Conservation (phyloP, 495 filamentous ascomycete species). For the Bacidia gigantensis region DNA sequence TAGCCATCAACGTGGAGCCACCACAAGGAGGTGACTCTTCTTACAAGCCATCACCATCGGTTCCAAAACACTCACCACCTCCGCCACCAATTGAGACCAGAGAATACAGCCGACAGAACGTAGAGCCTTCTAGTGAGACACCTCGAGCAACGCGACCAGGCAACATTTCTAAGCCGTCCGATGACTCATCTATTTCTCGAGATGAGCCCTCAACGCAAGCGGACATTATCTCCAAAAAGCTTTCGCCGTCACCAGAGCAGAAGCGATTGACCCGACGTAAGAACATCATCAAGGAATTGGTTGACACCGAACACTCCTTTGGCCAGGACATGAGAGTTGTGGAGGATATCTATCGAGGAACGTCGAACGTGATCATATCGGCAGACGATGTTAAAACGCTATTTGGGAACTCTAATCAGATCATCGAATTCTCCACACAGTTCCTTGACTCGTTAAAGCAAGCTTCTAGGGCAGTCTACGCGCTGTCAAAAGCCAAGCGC, state of each 20-base stretch:
- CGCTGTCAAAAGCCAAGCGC: constrained; percentile 40
- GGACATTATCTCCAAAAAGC: constrained; percentile 16
- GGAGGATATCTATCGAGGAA: constrained; percentile 94
- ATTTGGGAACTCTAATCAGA: constrained; percentile 79
- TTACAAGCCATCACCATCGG: constrained; percentile 24
- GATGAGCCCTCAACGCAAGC: constrained; percentile 25
- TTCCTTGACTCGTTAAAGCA: constrained; percentile 70
- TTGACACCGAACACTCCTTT: constrained; percentile 82
- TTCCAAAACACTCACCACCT: constrained; percentile 26
- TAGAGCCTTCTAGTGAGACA: constrained; percentile 12
- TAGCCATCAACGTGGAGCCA: constrained; percentile 26
- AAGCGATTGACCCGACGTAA: constrained; percentile 50
- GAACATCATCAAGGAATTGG: constrained; percentile 73
- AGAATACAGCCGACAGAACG: not conserved
- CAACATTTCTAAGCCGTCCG: constrained; percentile 8
- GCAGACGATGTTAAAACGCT: constrained; percentile 71
- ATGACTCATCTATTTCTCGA: constrained; percentile 29
- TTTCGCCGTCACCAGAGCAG: constrained; percentile 41
- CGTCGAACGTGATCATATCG: constrained; percentile 69
- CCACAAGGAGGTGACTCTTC: constrained; percentile 22
- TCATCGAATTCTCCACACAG: constrained; percentile 64
- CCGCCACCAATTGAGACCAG: constrained; percentile 19
- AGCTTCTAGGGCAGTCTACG: constrained; percentile 61
- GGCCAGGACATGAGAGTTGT: constrained; percentile 89
- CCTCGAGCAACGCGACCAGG: not conserved